A percentile compares a stretch with the other conserved stretches of the same genome.
Evolutionary conservation across 352 stramenopile species (phyloP).

Genomic region (Phytopythium vexans): DNA sequence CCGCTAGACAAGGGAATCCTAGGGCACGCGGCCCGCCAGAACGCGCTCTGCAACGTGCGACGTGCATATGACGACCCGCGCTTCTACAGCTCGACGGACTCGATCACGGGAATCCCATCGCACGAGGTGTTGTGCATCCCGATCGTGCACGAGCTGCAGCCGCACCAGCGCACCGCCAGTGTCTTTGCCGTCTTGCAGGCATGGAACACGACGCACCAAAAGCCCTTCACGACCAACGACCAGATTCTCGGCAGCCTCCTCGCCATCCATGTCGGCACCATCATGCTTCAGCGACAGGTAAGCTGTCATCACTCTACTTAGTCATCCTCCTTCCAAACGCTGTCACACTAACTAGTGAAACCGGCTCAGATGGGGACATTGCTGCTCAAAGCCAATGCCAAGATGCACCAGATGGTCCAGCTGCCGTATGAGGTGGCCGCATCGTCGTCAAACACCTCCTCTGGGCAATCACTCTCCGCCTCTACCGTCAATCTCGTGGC

Average conservation of each 20-base stretch:
- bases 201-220: constrained; percentile 73
- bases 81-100: constrained; percentile 76
- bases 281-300: constrained; percentile 50
- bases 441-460: background rate
- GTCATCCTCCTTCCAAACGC: background rate
- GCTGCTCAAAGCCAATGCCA: constrained; percentile 56
- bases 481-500: constrained; percentile 41
- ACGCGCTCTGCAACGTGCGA: constrained; percentile 54
- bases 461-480: background rate
- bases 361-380: constrained; percentile 26
- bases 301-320: background rate
- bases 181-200: constrained; percentile 63
- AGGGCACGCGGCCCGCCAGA: constrained; percentile 47
- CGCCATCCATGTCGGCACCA: constrained; percentile 52
- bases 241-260: constrained; percentile 62
- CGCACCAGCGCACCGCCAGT: constrained; percentile 16
- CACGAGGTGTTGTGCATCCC: constrained; percentile 66
- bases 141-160: constrained; percentile 52
- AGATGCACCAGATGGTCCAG: constrained; percentile 48
- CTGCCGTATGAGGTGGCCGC: constrained; percentile 43
- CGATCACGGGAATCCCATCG: constrained; percentile 53
- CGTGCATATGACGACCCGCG: constrained; percentile 69
- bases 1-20: constrained; percentile 72
- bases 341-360: background rate
- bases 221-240: constrained; percentile 71